These are phyloP conservation scores for Fusarium sp. DNA, from an alignment of 2,329 filamentous ascomycete genomes.

Conservation along the genomic window DNA sequence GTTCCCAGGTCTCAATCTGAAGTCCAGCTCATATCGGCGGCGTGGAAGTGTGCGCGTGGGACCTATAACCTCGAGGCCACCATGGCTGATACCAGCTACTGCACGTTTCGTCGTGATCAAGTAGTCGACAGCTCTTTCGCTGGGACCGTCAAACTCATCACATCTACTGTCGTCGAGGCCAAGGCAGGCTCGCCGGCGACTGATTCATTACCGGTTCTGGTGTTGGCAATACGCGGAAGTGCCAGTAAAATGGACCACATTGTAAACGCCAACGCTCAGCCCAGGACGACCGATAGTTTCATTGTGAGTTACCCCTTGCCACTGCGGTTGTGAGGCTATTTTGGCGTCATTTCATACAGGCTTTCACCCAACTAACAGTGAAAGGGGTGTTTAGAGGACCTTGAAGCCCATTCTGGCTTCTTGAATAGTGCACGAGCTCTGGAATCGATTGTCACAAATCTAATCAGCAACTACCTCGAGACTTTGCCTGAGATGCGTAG, in stretches of 20 bases:
- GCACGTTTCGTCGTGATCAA: conserved; percentile 13
- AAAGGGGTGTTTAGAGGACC: background rate
- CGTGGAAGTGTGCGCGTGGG: conserved; percentile 32
- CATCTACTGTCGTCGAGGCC: conserved; percentile 19
- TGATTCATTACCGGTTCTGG: conserved; percentile 16
- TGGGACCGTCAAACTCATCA: conserved; percentile 26
- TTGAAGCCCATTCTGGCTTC: conserved; percentile 32
- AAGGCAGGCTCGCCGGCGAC: background rate
- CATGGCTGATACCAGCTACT: conserved; percentile 13
- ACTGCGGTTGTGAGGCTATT: background rate
- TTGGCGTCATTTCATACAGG: rapidly evolving
- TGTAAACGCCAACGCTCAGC: conserved; percentile 24
- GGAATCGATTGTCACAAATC: background rate
- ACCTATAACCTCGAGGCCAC: conserved; percentile 15
- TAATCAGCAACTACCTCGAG: conserved; percentile 3
- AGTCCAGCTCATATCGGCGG: conserved; percentile 26
- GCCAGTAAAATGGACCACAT: conserved; percentile 39
- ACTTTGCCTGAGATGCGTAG: background rate
- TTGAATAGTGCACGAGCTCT: conserved; percentile 28
- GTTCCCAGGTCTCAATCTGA: background rate
- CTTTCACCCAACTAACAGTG: background rate
- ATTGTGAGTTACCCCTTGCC: conserved; percentile 16
- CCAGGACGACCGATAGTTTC: conserved; percentile 6
- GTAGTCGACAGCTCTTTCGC: conserved; percentile 9
- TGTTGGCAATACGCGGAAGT: conserved; percentile 35